phyloP scores from a whole-genome alignment of 805 yeast species.

The Ogataea ramenticola region DNA sequence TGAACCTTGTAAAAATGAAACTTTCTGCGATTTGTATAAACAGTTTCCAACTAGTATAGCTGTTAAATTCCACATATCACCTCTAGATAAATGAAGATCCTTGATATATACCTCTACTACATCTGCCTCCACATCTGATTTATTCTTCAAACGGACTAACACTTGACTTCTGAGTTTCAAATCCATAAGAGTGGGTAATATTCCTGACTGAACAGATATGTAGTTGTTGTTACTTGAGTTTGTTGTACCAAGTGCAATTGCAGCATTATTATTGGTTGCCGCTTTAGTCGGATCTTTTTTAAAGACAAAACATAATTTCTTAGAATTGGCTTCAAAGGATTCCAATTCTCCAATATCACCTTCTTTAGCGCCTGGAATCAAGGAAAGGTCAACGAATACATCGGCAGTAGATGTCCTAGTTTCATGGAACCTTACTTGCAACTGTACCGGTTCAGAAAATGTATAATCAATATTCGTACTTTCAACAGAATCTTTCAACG shows the following conservation, averaged over 20 bases:
- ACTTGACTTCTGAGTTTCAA: constrained; percentile 65
- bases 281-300: constrained; percentile 14
- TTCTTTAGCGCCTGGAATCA: constrained; percentile 55
- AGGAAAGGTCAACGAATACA: constrained; percentile 53
- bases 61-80: constrained; percentile 88
- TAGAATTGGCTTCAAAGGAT: constrained; percentile 31
- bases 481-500: background rate
- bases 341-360: constrained; percentile 74
- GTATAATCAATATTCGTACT: background rate
- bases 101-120: constrained; percentile 74
- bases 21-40: constrained; percentile 56
- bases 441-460: constrained; percentile 27
- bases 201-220: constrained; percentile 54
- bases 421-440: constrained; percentile 61
- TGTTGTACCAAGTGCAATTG: constrained; percentile 6
- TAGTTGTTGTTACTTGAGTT: constrained; percentile 19
- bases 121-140: constrained; percentile 60
- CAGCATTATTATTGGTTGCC: background rate
- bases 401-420: constrained; percentile 46
- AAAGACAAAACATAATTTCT: constrained; percentile 38
- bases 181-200: constrained; percentile 52
- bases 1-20: constrained; percentile 50
- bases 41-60: constrained; percentile 55
- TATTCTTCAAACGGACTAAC: constrained; percentile 40
- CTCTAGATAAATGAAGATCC: constrained; percentile 77